Evolutionary conservation across 208 protist species (phyloP).

Genomic region (Endotrypanum monterogeii): DNA sequence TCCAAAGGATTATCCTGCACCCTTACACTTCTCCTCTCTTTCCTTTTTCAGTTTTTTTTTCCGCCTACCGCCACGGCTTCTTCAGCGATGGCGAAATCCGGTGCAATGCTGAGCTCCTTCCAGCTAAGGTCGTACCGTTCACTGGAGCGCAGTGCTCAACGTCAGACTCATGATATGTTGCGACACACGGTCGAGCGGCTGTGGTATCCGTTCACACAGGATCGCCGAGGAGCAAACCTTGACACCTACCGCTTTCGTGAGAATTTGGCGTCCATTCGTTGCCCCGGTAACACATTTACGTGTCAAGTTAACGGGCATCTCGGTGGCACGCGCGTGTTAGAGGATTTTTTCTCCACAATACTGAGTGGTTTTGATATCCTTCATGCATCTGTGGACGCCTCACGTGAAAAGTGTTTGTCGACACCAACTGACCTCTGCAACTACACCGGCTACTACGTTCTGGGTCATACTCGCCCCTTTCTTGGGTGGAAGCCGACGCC

Average conservation of each 20-base stretch:
- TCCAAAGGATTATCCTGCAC: background rate
- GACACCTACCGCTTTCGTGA: constrained; percentile 55
- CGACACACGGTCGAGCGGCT: constrained; percentile 54
- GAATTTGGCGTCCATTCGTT: constrained; percentile 44
- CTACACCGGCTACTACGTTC: constrained; percentile 53
- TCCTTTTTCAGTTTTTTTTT: background rate
- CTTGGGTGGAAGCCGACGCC: constrained; percentile 64
- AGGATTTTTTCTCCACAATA: constrained; percentile 66
- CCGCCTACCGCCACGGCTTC: constrained; percentile 3
- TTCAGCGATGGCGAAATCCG: background rate
- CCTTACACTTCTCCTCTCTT: background rate
- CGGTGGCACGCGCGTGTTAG: constrained; percentile 44
- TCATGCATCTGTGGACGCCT: constrained; percentile 42
- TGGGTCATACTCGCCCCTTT: constrained; percentile 72
- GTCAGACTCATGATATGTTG: constrained; percentile 38
- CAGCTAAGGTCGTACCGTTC: constrained; percentile 5
- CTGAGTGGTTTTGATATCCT: constrained; percentile 78
- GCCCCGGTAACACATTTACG: constrained; percentile 49
- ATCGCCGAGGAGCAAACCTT: constrained; percentile 39
- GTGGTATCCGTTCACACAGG: constrained; percentile 61
- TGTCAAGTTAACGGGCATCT: constrained; percentile 72
- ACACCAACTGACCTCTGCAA: constrained; percentile 33
- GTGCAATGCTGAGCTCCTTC: constrained; percentile 17
- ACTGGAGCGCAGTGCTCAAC: constrained; percentile 12
- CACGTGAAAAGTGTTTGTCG: constrained; percentile 12